Base-by-base conservation (phyloP, 495 filamentous ascomycete species). In the Apiosordaria backusii region DNA sequence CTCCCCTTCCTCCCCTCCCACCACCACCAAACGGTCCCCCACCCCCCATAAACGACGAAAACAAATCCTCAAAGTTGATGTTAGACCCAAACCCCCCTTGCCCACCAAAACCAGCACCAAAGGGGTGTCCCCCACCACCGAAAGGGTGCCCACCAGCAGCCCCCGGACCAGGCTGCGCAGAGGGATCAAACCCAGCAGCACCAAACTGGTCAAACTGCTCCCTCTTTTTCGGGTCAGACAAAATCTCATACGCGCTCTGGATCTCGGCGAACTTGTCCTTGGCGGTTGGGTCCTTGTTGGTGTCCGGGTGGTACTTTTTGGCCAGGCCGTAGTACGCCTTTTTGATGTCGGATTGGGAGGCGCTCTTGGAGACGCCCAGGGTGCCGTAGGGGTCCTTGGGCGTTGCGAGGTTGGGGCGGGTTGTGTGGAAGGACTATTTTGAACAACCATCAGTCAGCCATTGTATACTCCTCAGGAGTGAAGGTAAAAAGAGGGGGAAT, bases 241-340 rank as follows among this genome's bases (percentile, higher is more conserved):
- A 83, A 45, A 97, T 79, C 75, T 99, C 95, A 75, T 98, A 99
- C 2, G 95, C 91, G 1, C 89, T 82, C 75, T 97, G 95, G 62
- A 95, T 90, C 68, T 97, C 95, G 55, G 88, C 82, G 73, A 99
- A 99, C 72, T 90, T 94, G 62, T 98, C 95, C 76, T 97, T 97
- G 29, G 95, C 94, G 6, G 80, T 81, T 7, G 92, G 74, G 61
- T 97, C 95, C 78, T 97, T 99, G 81, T 97, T 98, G 50, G 95
- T 97, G 77, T 99, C 95, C 7, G 95, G 95, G 72, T 99, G 95
- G 75, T 88, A 99, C 74, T 97, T 98, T 79, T 98, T 98, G n/a
- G 95, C 95, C 67, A 97, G 81, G 62, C 92, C 89, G 76, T 99
- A 99, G 81, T 99, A 99, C 2, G 95, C 94, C 78, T 97, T 98